Percentiles rank a stretch among this genome's conserved stretches.
phyloP scores from a whole-genome alignment of 768 basidiomycete species.

The Lactarius sanguifluus region DNA sequence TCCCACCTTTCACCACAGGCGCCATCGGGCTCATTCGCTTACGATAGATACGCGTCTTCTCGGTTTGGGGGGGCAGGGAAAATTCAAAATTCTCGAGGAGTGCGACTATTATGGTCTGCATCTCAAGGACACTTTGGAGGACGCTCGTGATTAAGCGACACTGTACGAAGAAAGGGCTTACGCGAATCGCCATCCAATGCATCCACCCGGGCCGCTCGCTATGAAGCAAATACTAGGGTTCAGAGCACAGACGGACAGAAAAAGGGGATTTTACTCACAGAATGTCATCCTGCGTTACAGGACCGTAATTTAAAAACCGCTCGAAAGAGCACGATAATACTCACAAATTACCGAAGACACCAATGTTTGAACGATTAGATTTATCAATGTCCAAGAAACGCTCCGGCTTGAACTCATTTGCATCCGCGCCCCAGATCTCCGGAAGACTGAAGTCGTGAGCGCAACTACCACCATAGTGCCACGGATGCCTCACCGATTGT shows the following conservation, averaged over 20 bases:
- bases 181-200: conserved; percentile 19
- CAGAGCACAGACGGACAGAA: not conserved
- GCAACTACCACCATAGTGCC: too few relatives aligned
- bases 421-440: conserved; percentile 11
- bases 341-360: conserved; percentile 8
- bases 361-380: not conserved
- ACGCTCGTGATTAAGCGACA: not conserved
- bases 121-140: not conserved
- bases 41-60: conserved; percentile 12
- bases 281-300: conserved; percentile 8
- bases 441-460: conserved; percentile 6
- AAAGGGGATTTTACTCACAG: not conserved
- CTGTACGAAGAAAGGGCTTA: not conserved
- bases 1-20: too few relatives aligned
- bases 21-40: not conserved
- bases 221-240: not conserved
- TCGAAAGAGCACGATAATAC: not conserved
- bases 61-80: conserved; percentile 8
- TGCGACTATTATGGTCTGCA: conserved; percentile 1
- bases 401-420: conserved; percentile 13
- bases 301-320: not conserved
- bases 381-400: conserved; percentile 9
- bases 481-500: conserved; percentile 8
- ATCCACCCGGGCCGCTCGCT: conserved; percentile 5
- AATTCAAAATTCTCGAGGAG: conserved; percentile 20